Evolutionary conservation across 768 basidiomycete species (phyloP).

Genomic region (Tricholoma furcatifolium): DNA sequence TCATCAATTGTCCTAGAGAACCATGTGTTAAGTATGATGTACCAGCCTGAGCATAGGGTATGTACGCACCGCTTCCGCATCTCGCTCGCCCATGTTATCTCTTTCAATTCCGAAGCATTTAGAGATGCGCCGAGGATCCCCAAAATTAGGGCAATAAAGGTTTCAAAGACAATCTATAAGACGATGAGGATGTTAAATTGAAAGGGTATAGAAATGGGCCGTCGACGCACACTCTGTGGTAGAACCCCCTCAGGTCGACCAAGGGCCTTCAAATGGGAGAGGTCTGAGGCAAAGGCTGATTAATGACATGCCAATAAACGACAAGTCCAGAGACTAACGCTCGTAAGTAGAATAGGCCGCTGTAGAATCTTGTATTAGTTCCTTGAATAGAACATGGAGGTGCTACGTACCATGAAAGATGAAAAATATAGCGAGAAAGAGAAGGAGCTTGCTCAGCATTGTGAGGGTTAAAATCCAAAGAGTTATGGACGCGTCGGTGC

Average conservation of each 20-base stretch:
- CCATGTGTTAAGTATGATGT: constrained; percentile 4
- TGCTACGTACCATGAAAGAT: constrained; percentile 52
- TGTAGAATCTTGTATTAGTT: constrained; percentile 25
- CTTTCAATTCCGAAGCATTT: constrained; percentile 65
- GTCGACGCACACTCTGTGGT: constrained; percentile 54
- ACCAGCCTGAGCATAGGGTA: constrained; percentile 1
- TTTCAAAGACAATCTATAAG: constrained; percentile 65
- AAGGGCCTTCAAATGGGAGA: constrained; percentile 74
- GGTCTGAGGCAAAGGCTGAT: constrained; percentile 43
- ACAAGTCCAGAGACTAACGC: constrained; percentile 42
- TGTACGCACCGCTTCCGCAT: constrained; percentile 72
- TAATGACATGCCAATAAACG: not conserved
- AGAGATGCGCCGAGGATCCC: constrained; percentile 75
- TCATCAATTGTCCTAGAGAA: constrained; percentile 66
- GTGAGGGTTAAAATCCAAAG: constrained; percentile 14
- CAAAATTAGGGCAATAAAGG: constrained; percentile 57
- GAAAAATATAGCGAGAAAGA: constrained; percentile 43
- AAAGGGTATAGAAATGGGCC: not conserved
- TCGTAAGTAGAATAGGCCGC: constrained; percentile 83
- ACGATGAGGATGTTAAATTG: not conserved
- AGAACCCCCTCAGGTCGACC: constrained; percentile 67
- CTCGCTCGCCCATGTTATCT: constrained; percentile 88
- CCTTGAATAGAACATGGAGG: constrained; percentile 2
- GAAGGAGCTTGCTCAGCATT: constrained; percentile 49
- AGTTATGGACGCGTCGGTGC: constrained; percentile 13